Evolutionary conservation across 2,329 filamentous ascomycete genomes (phyloP).

Genomic region (Ceratocystis eucalypticola): DNA sequence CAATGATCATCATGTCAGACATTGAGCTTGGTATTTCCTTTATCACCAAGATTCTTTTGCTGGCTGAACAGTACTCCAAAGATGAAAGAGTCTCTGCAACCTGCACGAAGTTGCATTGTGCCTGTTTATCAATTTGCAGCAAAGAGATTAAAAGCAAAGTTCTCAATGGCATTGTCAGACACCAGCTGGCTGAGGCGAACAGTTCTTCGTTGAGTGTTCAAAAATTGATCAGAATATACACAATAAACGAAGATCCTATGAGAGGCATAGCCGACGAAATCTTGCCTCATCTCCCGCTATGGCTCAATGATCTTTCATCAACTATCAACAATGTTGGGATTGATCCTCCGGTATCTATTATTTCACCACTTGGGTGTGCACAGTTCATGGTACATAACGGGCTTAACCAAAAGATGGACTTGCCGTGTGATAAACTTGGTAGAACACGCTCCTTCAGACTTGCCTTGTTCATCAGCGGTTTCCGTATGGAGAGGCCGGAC

Average conservation of each 20-base stretch:
- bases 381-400: constrained; percentile 52
- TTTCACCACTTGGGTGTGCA: constrained; percentile 56
- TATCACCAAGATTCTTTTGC: not conserved
- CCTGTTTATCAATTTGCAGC: not conserved
- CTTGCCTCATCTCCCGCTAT: constrained; percentile 42
- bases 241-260: not conserved
- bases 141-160: not conserved
- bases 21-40: not conserved
- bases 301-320: constrained; percentile 47
- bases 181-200: not conserved
- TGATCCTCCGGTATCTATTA: constrained; percentile 56
- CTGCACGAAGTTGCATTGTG: not conserved
- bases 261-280: not conserved
- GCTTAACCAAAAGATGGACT: constrained; percentile 53
- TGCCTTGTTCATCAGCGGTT: constrained; percentile 39
- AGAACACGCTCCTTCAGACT: constrained; percentile 63
- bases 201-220: not conserved
- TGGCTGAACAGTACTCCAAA: not conserved
- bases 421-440: constrained; percentile 51
- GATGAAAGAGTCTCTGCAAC: not conserved
- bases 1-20: not conserved
- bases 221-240: constrained; percentile 28
- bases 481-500: not conserved
- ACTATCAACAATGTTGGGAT: constrained; percentile 37
- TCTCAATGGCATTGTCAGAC: not conserved